These are phyloP conservation scores for Mucor irregularis DNA, from an alignment of 371 early-diverging fungal genomes.

Conservation along the genomic window DNA sequence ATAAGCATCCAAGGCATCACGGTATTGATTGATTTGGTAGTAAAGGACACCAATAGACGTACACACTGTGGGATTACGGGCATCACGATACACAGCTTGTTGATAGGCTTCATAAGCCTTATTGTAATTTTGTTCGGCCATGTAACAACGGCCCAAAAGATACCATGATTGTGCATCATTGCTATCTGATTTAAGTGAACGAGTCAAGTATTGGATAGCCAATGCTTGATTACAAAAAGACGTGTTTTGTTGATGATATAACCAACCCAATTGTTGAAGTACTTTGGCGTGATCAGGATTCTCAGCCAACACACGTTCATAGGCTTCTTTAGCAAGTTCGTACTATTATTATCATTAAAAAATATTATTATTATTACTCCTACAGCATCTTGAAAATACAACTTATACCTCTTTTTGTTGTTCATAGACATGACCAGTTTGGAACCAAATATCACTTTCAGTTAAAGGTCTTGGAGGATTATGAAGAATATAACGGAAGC, in stretches of 20 bases:
- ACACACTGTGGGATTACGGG: slow-evolving; percentile 93
- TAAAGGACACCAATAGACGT: slow-evolving; percentile 96
- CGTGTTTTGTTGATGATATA: slow-evolving; percentile 82
- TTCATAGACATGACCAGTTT: slow-evolving; percentile 94
- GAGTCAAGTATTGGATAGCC: slow-evolving; percentile 77
- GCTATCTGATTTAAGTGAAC: slow-evolving; percentile 80
- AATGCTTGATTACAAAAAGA: slow-evolving; percentile 77
- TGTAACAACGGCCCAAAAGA: slow-evolving; percentile 91
- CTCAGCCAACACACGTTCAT: slow-evolving; percentile 85
- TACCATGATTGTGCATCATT: slow-evolving; percentile 93
- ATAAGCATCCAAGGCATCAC: slow-evolving; percentile 95
- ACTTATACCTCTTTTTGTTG: slow-evolving; percentile 85
- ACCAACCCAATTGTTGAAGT: slow-evolving; percentile 92
- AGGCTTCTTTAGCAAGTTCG: slow-evolving; percentile 80
- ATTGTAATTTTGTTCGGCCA: slow-evolving; percentile 90
- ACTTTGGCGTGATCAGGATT: slow-evolving; percentile 93
- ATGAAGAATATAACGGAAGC: slow-evolving; percentile 85
- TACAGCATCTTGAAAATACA: too few species aligned
- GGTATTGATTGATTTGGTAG: slow-evolving; percentile 91
- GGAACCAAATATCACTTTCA: slow-evolving; percentile 93
- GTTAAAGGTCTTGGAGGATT: slow-evolving; percentile 89
- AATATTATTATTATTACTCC: too few species aligned
- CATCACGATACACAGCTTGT: slow-evolving; percentile 93
- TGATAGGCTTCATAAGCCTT: slow-evolving; percentile 96
- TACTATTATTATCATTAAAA: too few species aligned